Evolutionary conservation across 1,284 basidiomycete species (phyloP), one percentile per base, ranked within the genome.

Genomic region (Trichosporon ovoides): DNA sequence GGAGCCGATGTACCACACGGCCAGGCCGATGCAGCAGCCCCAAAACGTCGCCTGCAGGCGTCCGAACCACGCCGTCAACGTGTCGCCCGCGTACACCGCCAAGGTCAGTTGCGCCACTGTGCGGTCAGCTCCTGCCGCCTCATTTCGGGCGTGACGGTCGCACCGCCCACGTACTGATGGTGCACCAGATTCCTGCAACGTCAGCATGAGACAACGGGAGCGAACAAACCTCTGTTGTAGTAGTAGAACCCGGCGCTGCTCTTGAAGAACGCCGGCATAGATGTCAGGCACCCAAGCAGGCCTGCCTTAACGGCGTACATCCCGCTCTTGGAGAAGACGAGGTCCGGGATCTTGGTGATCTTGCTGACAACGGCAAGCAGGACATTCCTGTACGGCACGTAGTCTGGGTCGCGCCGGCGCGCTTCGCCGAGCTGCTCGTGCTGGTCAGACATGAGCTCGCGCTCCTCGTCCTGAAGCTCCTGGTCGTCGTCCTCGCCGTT

Each of bases 271-370:
- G 69, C 67, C 0, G 76, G 76, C 40, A 76, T 52, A 7, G 70
- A 68, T 3, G 71, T 71, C 38, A 75, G 59, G 81, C 84, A 80
- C 38, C 86, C 84, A 51, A 93, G 70, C 10, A 86, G 63, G 0
- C 84, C 89, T 0, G 87, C 89, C 75, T 95, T 95, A 63, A 92
- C 55, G 0, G 87, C 88, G 63, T 86, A 94, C 58, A 91, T 76
- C 28, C 61, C 75, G 53, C 78, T 77, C 19, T 72, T 67, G 14
- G 69, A 73, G 18, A 71, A 66, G 0, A 77, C 57, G 7, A 74
- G 38, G 22, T 75, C 70, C 0, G 66, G 54, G 12, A 72, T 50
- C 2, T 52, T 48, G 14, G 64, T 57, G 2, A 76, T 36, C 16
- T 62, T 59, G 7, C 74, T 66, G 1, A 80, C 65, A 3, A 74